A percentile compares a stretch with the other conserved stretches of the same genome.
These are phyloP conservation scores for Apiospora saccharicola DNA, from an alignment of 2,329 filamentous ascomycete genomes.

Conservation along the genomic window DNA sequence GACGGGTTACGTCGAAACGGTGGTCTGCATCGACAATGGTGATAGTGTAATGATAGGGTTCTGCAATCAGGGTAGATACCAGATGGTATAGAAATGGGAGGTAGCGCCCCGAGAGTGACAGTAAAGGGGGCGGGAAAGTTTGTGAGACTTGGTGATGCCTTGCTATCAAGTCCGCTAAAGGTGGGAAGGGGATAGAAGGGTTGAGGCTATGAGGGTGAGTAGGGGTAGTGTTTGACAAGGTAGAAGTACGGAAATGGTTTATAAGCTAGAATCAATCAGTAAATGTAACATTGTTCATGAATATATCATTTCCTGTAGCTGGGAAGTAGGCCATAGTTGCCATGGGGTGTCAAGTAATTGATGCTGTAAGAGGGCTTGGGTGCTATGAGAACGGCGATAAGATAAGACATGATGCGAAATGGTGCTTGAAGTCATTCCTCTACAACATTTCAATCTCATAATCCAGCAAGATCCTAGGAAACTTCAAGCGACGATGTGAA, in stretches of 20 bases:
- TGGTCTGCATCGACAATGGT: conserved; percentile 63
- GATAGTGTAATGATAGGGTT: conserved; percentile 56
- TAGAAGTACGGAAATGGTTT: conserved; percentile 21
- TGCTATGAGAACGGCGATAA: conserved; percentile 34
- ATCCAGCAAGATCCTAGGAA: background rate
- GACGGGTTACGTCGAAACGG: conserved; percentile 60
- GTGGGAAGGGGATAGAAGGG: conserved; percentile 47
- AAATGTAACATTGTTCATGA: background rate
- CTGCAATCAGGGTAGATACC: conserved; percentile 57
- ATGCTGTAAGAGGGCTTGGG: background rate
- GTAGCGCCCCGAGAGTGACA: conserved; percentile 60
- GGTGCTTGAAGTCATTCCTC: conserved; percentile 4
- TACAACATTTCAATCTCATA: background rate
- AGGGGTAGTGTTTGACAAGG: conserved; percentile 28
- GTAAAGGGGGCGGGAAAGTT: conserved; percentile 46
- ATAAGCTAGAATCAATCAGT: background rate
- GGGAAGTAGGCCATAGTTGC: background rate
- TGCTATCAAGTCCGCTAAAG: conserved; percentile 55
- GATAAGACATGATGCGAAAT: conserved; percentile 34
- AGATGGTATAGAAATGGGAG: conserved; percentile 65
- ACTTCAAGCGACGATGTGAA: background rate
- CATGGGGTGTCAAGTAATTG: background rate
- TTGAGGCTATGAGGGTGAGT: conserved; percentile 27
- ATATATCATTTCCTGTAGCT: background rate
- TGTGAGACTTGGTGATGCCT: conserved; percentile 58